Evolutionary conservation across 2,329 filamentous ascomycete species (phyloP).

Genomic region (Diaporthe nobilis): DNA sequence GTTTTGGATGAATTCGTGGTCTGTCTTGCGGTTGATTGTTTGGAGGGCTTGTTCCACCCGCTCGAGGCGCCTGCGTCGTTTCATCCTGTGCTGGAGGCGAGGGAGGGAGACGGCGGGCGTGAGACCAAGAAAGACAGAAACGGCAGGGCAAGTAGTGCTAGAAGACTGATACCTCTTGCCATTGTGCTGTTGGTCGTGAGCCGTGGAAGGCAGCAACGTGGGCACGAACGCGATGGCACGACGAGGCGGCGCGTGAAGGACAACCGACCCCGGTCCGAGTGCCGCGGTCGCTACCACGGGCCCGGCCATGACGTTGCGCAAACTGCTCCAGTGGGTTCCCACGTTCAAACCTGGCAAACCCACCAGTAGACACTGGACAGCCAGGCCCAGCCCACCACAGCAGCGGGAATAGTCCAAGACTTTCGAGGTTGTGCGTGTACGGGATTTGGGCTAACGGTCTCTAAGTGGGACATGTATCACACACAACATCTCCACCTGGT

Average conservation of each 20-base stretch:
- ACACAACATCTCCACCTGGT: not conserved
- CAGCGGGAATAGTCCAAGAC: not conserved
- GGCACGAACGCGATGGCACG: not conserved
- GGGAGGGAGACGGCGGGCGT: not conserved
- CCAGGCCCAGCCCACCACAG: not conserved
- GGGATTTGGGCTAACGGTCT: not conserved
- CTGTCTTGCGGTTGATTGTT: conserved; percentile 21
- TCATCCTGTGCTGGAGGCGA: conserved; percentile 5
- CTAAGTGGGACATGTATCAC: not conserved
- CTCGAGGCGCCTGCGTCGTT: conserved; percentile 26
- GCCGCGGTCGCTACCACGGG: not conserved
- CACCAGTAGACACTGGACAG: not conserved
- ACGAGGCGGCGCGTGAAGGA: not conserved
- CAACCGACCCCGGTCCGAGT: not conserved
- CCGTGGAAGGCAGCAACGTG: not conserved
- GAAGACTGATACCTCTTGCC: not conserved
- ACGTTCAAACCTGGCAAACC: not conserved
- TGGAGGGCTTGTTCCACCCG: conserved; percentile 32
- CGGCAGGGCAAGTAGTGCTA: not conserved
- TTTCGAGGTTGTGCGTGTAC: not conserved
- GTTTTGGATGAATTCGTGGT: conserved; percentile 30
- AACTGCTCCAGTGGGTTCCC: not conserved
- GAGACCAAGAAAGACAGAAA: not conserved
- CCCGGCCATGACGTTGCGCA: conserved; percentile 21
- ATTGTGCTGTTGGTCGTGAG: not conserved